These are phyloP conservation scores for Blastosporella zonata DNA, from an alignment of 1,284 basidiomycete genomes.

Conservation along the genomic window DNA sequence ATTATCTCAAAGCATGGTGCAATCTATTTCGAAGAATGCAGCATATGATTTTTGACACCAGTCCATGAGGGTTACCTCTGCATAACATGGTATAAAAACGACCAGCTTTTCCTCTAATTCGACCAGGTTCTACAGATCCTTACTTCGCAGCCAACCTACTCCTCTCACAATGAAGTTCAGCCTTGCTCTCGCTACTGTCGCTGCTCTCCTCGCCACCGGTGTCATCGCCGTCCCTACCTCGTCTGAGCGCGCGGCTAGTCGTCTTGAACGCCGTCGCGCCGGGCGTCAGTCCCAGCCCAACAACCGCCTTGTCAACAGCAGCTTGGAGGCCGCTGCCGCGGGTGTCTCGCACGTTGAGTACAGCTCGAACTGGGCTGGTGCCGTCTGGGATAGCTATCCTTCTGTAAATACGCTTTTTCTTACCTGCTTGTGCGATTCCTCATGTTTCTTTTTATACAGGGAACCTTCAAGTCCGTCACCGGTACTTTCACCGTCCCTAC, in stretches of 20 bases:
- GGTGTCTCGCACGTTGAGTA: slow-evolving; percentile 15
- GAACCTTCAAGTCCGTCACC: slow-evolving; percentile 15
- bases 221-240: slow-evolving; percentile 13
- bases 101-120: background rate
- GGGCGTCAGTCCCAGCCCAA: slow-evolving; percentile 5
- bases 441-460: slow-evolving; percentile 1
- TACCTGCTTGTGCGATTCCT: background rate
- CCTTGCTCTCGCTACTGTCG: slow-evolving; percentile 6
- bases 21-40: background rate
- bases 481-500: slow-evolving; percentile 13
- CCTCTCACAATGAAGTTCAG: slow-evolving; percentile 1
- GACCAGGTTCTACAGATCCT: background rate
- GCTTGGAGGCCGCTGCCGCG: background rate
- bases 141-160: background rate
- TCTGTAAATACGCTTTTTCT: slow-evolving; percentile 6
- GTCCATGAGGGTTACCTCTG: background rate
- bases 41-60: background rate
- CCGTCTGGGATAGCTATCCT: slow-evolving; percentile 18
- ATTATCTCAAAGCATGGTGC: background rate
- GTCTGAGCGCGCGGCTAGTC: slow-evolving; percentile 8
- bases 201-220: slow-evolving; percentile 8
- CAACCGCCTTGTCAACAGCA: background rate
- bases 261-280: background rate
- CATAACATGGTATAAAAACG: background rate
- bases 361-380: slow-evolving; percentile 26